Evolutionary conservation across 2,329 filamentous ascomycete genomes (phyloP).

Genomic region (Aspergillus sp.): DNA sequence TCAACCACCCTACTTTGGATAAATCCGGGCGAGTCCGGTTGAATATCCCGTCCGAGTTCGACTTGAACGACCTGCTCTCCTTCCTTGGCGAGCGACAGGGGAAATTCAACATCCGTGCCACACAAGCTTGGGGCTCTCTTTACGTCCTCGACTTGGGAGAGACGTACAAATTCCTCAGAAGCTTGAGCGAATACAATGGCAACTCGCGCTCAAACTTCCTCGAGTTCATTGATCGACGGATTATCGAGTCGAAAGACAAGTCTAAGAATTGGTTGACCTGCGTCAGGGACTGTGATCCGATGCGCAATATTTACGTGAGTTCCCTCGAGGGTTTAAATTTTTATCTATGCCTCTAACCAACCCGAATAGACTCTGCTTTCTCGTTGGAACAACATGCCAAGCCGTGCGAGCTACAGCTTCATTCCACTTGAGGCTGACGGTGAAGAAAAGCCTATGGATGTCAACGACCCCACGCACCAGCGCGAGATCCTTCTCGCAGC

Average conservation of each 20-base stretch:
- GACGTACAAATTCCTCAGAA: slow-evolving; percentile 42
- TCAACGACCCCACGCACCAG: slow-evolving; percentile 35
- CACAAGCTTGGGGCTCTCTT: slow-evolving; percentile 42
- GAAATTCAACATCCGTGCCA: slow-evolving; percentile 45
- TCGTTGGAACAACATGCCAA: slow-evolving; percentile 48
- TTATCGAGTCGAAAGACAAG: slow-evolving; percentile 45
- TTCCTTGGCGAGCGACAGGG: slow-evolving; percentile 40
- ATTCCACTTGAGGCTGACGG: slow-evolving; percentile 30
- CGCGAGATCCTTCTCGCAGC: slow-evolving; percentile 44
- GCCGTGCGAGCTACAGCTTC: slow-evolving; percentile 45
- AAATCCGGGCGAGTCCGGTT: slow-evolving; percentile 37
- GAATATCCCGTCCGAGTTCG: slow-evolving; percentile 42
- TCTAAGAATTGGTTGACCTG: slow-evolving; percentile 46
- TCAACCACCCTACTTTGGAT: slow-evolving; percentile 43
- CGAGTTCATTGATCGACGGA: slow-evolving; percentile 46
- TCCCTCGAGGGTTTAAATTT: neutral
- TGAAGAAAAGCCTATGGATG: slow-evolving; percentile 41
- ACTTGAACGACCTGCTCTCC: slow-evolving; percentile 38
- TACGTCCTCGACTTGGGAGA: slow-evolving; percentile 45
- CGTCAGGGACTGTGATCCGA: slow-evolving; percentile 41
- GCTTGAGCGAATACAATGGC: slow-evolving; percentile 38
- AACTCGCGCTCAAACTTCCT: slow-evolving; percentile 40
- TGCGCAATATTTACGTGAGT: slow-evolving; percentile 43
- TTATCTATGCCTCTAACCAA: neutral
- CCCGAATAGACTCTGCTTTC: slow-evolving; percentile 39